These are phyloP conservation scores for Nicotiana otophora DNA, from an alignment of 257 asterid species.

Conservation along the genomic window DNA sequence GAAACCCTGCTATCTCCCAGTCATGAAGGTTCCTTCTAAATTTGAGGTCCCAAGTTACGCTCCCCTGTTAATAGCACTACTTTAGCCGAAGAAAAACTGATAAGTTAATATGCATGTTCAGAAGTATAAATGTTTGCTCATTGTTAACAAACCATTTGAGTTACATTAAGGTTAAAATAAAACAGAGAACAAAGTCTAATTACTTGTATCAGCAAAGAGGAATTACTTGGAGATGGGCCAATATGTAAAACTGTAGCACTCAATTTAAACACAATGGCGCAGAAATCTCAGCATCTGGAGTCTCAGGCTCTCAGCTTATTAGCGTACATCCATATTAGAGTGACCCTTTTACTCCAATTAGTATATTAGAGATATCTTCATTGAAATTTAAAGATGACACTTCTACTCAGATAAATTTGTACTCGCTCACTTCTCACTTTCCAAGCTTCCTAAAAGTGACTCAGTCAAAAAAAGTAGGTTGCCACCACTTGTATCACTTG, in stretches of 20 bases:
- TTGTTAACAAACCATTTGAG: too few relatives aligned
- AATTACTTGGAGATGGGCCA: not conserved
- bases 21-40: not conserved
- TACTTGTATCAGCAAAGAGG: not conserved
- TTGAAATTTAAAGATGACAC: too few relatives aligned
- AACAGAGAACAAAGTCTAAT: not conserved
- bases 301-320: not conserved
- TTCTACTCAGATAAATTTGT: too few relatives aligned
- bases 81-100: too few relatives aligned
- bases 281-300: not conserved
- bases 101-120: too few relatives aligned
- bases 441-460: too few relatives aligned
- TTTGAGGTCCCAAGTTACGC: not conserved
- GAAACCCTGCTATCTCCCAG: not conserved
- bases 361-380: not conserved
- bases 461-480: too few relatives aligned
- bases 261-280: not conserved
- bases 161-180: not conserved
- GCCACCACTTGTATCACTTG: too few relatives aligned
- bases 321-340: slow-evolving; percentile 2
- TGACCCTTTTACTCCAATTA: not conserved
- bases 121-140: too few relatives aligned
- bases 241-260: not conserved
- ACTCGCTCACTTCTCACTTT: too few relatives aligned
- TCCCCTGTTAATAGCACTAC: not conserved